Base-by-base conservation (phyloP, 345 rosid genomes). In the Brassica incana region DNA sequence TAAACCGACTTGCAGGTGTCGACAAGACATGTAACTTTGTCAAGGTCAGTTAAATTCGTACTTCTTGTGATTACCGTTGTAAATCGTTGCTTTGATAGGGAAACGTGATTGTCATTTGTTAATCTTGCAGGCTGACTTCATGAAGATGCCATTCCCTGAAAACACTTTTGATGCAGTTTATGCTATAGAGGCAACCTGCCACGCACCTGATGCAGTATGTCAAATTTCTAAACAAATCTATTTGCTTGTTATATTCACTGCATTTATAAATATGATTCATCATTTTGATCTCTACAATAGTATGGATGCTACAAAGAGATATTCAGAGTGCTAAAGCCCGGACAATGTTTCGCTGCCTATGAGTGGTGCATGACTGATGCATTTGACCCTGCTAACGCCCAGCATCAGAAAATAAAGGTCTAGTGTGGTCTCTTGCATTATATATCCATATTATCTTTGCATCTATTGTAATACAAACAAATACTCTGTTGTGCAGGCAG, bases 181-280 rank as follows among this genome's bases (percentile, higher is more conserved):
- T 86, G 99, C 99, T 52, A 93, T 96, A 30, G 98, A 96, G 88
- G 99, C 99, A 75, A 96, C 98, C 27, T 93, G 99, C 87, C 98
- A 96, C 66, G 99, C 98, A 69, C 99, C 99, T 33, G 97, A 96
- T 93, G 97, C 94, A 20, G 98, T 96, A 92, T 43, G 92, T 82
- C 73, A 68, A 75, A 3, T 50, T 70, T 77, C 20, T 45, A 54
- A 65, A 56, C 48, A 45, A 35, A 4, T 48, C 62, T 29, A 32
- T 43, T 73, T 77, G 14, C 78, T 50, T 76, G 69, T 40, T 79
- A 73, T 56, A 38, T 27, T 69, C 11, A 29, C 30, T 75, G 72
- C 67, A 62, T 69, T 62, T 32, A 2, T 62, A 6, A 23, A n/a
- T 25, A 15, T 38, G 35, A 71, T 15, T 58, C 59, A 8, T 45